Base-by-base conservation (phyloP, 176 grass and related monocot genomes). In the Zea luxurians region DNA sequence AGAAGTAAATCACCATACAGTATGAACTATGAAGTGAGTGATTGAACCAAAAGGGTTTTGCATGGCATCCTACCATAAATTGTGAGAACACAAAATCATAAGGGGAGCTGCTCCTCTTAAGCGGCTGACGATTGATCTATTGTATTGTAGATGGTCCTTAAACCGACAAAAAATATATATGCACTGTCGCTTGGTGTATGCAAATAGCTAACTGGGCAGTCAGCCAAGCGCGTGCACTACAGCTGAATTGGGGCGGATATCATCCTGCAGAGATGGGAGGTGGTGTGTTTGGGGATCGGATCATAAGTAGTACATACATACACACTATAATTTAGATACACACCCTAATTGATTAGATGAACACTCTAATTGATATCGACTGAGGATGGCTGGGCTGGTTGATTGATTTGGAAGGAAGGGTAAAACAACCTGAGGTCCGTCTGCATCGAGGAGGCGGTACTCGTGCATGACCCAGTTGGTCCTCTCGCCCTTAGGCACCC, bases 391-490 rank as follows among this genome's bases (percentile, higher is more conserved):
- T 10, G 48, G 42, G 8, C 42, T 1, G 48, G 13, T 1, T 50
- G 50, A 38, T 13, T 71, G 43, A 71, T 6, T 15, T 52, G 49
- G 5, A 4, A 52, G 6, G 48, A 6, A 7, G 1, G 7, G 15
- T 8, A 6, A 13, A 10, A 50, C 16, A 11, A 86, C 91, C 91
- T 89, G 82, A 0, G 73, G 52, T 0, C 84, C 85, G 49, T 90
- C 79, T 4, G 64, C 72, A 16, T 86, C 88, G 66, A 83, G 66
- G 27, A 93, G 87, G 37, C 95, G 80, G 63, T 97, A 97, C 80
- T 97, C 95, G 69, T 97, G 95, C 95, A 97, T 97, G 76, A 94
- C 91, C 95, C 95, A 97, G 86, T 95, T 95, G 37, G 89, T 91
- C 72, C 96, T 83, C 35, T 84, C 77, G 5, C 96, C 96, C 58